Conservation (phyloP, 495 filamentous ascomycete genomes). For the Penicillium cataractarum region DNA sequence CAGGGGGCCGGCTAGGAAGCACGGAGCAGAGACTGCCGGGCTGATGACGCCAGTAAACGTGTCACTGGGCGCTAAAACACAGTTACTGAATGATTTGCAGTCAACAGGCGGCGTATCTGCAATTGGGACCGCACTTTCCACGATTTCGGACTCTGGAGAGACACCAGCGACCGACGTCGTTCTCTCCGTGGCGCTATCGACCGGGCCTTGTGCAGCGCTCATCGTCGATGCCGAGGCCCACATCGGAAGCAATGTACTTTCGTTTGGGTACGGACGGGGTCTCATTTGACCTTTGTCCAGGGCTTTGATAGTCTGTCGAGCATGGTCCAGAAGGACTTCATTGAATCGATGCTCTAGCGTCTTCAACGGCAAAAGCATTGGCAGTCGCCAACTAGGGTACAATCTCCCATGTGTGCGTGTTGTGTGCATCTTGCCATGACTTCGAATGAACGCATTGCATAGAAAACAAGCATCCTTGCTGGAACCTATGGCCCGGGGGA, state of each 20-base stretch:
- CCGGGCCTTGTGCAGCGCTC: constrained; percentile 6
- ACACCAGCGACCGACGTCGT: not conserved
- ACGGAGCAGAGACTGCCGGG: constrained; percentile 3
- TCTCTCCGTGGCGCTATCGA: constrained; percentile 2
- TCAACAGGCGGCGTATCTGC: not conserved
- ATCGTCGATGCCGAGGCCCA: constrained; percentile 9
- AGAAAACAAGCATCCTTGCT: constrained; percentile 29
- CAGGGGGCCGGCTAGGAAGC: constrained; percentile 6
- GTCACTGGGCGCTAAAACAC: constrained; percentile 2
- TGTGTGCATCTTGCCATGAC: constrained; percentile 6
- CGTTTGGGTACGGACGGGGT: constrained; percentile 5
- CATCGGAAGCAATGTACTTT: constrained; percentile 11
- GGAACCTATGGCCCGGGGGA: constrained; percentile 19
- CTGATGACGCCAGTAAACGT: constrained; percentile 4
- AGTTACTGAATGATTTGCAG: not conserved
- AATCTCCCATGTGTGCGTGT: constrained; percentile 9
- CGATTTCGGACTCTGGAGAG: constrained; percentile 2
- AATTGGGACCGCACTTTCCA: constrained; percentile 5
- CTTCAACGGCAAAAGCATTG: constrained; percentile 11
- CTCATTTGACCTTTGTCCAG: constrained; percentile 9
- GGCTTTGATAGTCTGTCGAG: constrained; percentile 8
- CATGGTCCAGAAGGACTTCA: constrained; percentile 10
- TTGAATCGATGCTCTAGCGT: constrained; percentile 13
- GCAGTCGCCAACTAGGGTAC: constrained; percentile 9
- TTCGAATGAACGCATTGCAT: constrained; percentile 16